Conservation (phyloP, 2,329 filamentous ascomycete genomes). For the Talaromyces amestolkiae region DNA sequence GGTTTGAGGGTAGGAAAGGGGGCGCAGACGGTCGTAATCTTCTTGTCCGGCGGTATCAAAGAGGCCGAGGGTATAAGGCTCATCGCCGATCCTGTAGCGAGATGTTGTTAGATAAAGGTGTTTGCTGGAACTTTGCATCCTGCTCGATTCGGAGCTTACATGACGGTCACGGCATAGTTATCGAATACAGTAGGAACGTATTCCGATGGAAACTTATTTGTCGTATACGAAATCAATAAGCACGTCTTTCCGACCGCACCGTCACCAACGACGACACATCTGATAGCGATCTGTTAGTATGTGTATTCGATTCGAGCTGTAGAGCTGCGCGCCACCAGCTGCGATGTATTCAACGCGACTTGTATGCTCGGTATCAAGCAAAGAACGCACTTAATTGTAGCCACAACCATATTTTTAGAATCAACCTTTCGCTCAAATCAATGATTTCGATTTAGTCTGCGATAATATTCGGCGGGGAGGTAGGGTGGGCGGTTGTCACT, state of each 20-base stretch:
- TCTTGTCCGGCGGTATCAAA: constrained; percentile 99
- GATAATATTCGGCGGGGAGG: neutral
- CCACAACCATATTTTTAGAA: constrained; percentile 54
- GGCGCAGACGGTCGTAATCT: constrained; percentile 96
- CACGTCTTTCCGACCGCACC: constrained; percentile 99
- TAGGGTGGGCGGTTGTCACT: neutral
- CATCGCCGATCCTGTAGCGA: constrained; percentile 83
- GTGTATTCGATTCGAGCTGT: neutral
- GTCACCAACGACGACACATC: constrained; percentile 98
- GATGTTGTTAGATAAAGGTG: neutral
- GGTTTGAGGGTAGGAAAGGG: constrained; percentile 95
- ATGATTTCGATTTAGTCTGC: constrained; percentile 1
- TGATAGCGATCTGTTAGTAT: constrained; percentile 39
- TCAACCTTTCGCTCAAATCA: neutral
- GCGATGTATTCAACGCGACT: neutral
- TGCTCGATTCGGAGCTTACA: constrained; percentile 63
- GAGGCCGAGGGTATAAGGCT: constrained; percentile 93
- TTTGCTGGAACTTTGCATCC: neutral
- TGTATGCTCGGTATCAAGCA: neutral
- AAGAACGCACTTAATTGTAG: constrained; percentile 60
- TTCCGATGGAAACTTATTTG: constrained; percentile 99
- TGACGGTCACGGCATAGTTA: constrained; percentile 99
- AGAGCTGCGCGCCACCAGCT: neutral
- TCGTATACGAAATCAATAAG: constrained; percentile 97
- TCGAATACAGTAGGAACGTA: constrained; percentile 99